Base-by-base conservation (phyloP, 805 yeast genomes). In the Ogataea naganishii region DNA sequence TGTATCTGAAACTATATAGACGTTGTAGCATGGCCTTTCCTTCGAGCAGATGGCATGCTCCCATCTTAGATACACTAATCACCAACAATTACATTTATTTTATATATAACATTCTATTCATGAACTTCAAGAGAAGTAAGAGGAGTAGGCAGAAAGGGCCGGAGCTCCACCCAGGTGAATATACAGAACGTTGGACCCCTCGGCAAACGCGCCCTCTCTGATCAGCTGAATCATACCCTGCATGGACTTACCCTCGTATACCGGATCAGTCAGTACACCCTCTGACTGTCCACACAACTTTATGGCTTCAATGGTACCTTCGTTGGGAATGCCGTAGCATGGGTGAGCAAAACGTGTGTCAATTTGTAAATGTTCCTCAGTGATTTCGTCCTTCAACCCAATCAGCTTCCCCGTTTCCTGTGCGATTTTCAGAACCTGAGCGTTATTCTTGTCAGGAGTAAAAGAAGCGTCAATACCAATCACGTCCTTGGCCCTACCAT, bases 231-330 rank as follows among this genome's bases (percentile, higher is more conserved):
- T 50, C 32, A 53, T 29, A 29, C 58, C 58, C 30, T 49, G 51
- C 56, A 54, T 52, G 3, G 59, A 51, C 29, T 54, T 54, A 31
- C 60, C 60, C 33, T 54, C 60, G 35, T 54, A 54, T 18, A 54
- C 60, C 3, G 60, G 60, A 40, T 54, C 60, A 27, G 56, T 51
- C 33, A 54, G 47, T 15, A 53, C 56, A 34, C 60, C 60, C 36
- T 54, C 60, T 7, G 56, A 44, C 31, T 41, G 36, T 32, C 53
- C 60, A 33, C 55, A 47, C n/a, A 54, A 35, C 22, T 53, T 49
- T 29, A 54, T 54, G n/a, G 60, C 58, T 24, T 51, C 59, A 29
- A 54, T 44, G 5, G 60, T 54, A 25, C 58, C 60, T 24, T 54
- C 56, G 29, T 54, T 54, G 33, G 60, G 60, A 28, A 54, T 25